phyloP scores from a whole-genome alignment of 2,329 filamentous ascomycete genomes.

The Phaeomoniella chlamydospora region DNA sequence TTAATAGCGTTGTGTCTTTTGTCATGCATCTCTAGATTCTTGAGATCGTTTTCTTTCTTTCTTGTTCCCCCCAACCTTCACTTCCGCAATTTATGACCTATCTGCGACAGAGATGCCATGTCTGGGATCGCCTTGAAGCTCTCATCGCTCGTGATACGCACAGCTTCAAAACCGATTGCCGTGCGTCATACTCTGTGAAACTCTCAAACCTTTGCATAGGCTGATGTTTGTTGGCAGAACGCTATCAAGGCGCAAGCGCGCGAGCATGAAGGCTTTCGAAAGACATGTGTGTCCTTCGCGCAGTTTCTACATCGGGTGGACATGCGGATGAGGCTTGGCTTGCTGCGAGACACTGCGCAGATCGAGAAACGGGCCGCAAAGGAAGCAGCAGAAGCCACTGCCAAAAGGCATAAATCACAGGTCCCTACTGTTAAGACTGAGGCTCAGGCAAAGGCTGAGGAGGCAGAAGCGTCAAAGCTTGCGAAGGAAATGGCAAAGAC shows the following conservation, averaged over 20 bases:
- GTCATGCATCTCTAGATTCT: no score
- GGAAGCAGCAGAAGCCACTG: slow-evolving; percentile 37
- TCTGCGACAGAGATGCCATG: slow-evolving; percentile 30
- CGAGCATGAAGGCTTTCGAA: slow-evolving; percentile 53
- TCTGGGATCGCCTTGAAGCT: slow-evolving; percentile 50
- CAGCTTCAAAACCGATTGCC: slow-evolving; percentile 53
- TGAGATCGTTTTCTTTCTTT: no score
- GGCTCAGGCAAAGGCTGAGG: slow-evolving; percentile 41
- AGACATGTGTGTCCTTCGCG: slow-evolving; percentile 45
- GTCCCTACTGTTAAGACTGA: slow-evolving; percentile 48
- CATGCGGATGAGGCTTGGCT: slow-evolving; percentile 52
- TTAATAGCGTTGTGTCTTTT: no score
- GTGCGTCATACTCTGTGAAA: slow-evolving; percentile 25
- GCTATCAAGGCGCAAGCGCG: slow-evolving; percentile 53
- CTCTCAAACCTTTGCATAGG: background rate
- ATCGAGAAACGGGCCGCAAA: slow-evolving; percentile 26
- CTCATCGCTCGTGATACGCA: slow-evolving; percentile 48
- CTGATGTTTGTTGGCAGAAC: slow-evolving; percentile 31
- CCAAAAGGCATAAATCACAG: slow-evolving; percentile 36
- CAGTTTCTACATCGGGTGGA: slow-evolving; percentile 51
- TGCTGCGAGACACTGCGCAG: slow-evolving; percentile 46
- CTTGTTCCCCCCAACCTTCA: no score
- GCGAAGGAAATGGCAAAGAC: slow-evolving; percentile 33
- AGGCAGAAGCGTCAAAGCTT: slow-evolving; percentile 26
- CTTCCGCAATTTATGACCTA: no score